Percentiles rank a stretch among this genome's conserved stretches.
Conservation (phyloP, 2,329 filamentous ascomycete species). For the Nemania diffusa region DNA sequence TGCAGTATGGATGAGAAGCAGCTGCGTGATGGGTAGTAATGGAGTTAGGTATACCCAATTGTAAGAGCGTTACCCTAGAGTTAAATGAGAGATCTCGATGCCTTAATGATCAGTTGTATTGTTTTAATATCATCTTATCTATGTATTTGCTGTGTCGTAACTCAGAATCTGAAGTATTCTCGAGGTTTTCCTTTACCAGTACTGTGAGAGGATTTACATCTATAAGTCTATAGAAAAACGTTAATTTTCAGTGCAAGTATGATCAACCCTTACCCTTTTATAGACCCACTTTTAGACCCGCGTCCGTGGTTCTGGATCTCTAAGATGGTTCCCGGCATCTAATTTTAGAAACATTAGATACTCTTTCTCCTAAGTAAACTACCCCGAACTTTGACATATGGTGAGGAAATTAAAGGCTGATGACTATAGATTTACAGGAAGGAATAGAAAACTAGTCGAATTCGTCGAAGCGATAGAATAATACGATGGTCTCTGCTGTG, state of each 20-base stretch:
- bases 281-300: slow-evolving; percentile 27
- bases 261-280: not conserved
- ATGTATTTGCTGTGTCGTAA: not conserved
- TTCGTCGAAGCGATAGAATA: too few species aligned
- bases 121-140: not conserved
- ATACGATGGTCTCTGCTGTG: too few species aligned
- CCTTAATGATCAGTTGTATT: not conserved
- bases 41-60: slow-evolving; percentile 33
- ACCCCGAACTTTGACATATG: not conserved
- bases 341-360: slow-evolving; percentile 25
- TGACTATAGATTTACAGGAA: too few species aligned
- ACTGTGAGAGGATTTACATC: not conserved
- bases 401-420: too few species aligned
- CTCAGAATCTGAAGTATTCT: not conserved
- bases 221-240: not conserved
- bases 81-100: slow-evolving; percentile 18
- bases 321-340: slow-evolving; percentile 26
- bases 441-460: too few species aligned
- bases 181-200: not conserved
- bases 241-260: not conserved
- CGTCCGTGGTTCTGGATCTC: slow-evolving; percentile 32
- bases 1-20: slow-evolving; percentile 5
- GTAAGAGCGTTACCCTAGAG: slow-evolving; percentile 8
- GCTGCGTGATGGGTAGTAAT: slow-evolving; percentile 23
- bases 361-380: not conserved